Conservation (phyloP, 139 green algal species). For the Chlamydomonas sphaeroides region DNA sequence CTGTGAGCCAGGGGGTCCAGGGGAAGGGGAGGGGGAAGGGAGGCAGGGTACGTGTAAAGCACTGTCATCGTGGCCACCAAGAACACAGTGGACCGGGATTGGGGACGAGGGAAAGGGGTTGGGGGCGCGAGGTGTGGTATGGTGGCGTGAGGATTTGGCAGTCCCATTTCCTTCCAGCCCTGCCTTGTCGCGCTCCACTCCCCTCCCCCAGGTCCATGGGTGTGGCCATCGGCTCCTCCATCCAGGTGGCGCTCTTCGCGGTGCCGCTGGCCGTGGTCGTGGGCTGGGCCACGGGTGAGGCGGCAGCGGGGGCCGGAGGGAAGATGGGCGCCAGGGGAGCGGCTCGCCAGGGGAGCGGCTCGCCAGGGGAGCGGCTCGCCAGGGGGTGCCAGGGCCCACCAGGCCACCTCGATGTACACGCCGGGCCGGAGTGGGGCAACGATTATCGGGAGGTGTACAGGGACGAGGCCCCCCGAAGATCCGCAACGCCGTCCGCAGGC, state of each 20-base stretch:
- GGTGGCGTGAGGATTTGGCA: background rate
- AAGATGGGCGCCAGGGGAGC: too few species aligned
- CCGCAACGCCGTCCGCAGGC: too few species aligned
- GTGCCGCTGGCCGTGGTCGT: conserved; percentile 82
- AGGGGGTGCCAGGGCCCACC: too few species aligned
- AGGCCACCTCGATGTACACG: too few species aligned
- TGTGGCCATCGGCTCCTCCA: conserved; percentile 83
- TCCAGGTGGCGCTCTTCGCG: conserved; percentile 88
- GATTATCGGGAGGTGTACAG: too few species aligned
- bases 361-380: too few species aligned
- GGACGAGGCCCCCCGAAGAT: too few species aligned
- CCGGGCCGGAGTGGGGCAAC: too few species aligned
- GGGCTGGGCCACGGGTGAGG: conserved; percentile 72
- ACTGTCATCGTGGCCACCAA: conserved; percentile 74
- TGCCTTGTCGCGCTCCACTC: too few species aligned
- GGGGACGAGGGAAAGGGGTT: background rate
- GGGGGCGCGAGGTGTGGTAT: background rate
- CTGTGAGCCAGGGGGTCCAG: conserved; percentile 38
- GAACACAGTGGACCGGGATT: conserved; percentile 87
- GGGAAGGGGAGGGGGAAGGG: background rate
- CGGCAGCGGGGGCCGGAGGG: too few species aligned
- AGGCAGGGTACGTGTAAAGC: background rate
- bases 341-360: too few species aligned
- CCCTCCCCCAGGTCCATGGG: conserved; percentile 32
- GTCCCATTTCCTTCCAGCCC: too few species aligned